Evolutionary conservation across 495 filamentous ascomycete genomes (phyloP), one percentile per base, ranked within the genome.

Genomic region (Pseudevernia furfuracea): DNA sequence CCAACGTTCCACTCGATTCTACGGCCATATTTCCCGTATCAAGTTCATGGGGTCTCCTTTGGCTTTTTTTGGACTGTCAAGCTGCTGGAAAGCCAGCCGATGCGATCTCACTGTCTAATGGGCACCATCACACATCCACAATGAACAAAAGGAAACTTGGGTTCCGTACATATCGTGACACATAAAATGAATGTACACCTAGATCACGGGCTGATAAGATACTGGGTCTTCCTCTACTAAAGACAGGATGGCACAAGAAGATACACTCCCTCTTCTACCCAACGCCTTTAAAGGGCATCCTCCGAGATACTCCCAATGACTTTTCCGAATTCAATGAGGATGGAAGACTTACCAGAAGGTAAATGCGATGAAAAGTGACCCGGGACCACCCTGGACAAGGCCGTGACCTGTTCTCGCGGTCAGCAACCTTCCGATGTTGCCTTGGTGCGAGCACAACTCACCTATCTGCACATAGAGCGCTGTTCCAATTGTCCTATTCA

Each of bases 401-500:
- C 81, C 82, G 28, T 75, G 77, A 23, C 89, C 34, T 53, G 44
- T 43, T 30, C 55, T 11, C 8, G 36, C 37, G 32, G 11, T 59
- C 5, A 48, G 52, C n/a, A 38, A 56, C 6, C 15, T 36, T 63
- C 21, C 4, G 1, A 23, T 15, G 0, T 11, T 21, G 34, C 30
- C 23, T 44, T 30, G 39, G 30, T 36, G 30, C 32, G 36, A 59
- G 36, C n/a, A 41, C 46, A 36, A 23, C 25, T 15, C 38, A 67
- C 68, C 90, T 61, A 94, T 91, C 66, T 87, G 83, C 32, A 91
- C 86, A 73, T 86, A 91, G 15, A 91, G 76, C 3, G 82, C 89
- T n/a, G 89, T 91, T n/a, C 89, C 89, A 70, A 91, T 91, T 36
- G 64, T 67, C 2, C 67, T 63, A 46, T 30, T 12, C 38, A 44